These are phyloP conservation scores for Collybiopsis confluens DNA, from an alignment of 768 basidiomycete genomes.

Conservation along the genomic window DNA sequence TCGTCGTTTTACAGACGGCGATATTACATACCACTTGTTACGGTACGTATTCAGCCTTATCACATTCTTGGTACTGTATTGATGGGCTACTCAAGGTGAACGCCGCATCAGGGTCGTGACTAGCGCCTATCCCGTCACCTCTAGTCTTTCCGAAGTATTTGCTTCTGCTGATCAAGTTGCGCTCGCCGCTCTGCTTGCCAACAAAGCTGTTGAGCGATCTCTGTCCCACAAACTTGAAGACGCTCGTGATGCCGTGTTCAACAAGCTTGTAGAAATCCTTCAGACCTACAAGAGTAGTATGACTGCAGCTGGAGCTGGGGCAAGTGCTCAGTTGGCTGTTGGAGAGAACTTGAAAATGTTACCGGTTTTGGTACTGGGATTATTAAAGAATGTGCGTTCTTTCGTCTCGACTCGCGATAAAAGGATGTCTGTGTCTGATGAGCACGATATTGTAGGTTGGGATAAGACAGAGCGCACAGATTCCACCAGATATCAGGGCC, in stretches of 20 bases:
- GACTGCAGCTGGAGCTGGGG: slow-evolving; percentile 90
- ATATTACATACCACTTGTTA: slow-evolving; percentile 93
- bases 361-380: slow-evolving; percentile 82
- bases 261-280: slow-evolving; percentile 81
- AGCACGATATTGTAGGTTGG: slow-evolving; percentile 62
- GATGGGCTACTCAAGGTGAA: slow-evolving; percentile 44
- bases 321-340: slow-evolving; percentile 89
- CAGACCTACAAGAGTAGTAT: slow-evolving; percentile 92
- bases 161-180: slow-evolving; percentile 89
- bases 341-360: slow-evolving; percentile 94
- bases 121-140: slow-evolving; percentile 81
- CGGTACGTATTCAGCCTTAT: slow-evolving; percentile 38
- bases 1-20: slow-evolving; percentile 93
- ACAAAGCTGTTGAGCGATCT: slow-evolving; percentile 90
- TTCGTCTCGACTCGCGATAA: neutral
- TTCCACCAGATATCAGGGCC: slow-evolving; percentile 93
- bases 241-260: slow-evolving; percentile 76
- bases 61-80: neutral
- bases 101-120: slow-evolving; percentile 90
- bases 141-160: slow-evolving; percentile 83
- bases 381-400: slow-evolving; percentile 83
- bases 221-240: slow-evolving; percentile 87
- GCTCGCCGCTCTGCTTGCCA: slow-evolving; percentile 76
- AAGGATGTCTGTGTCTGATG: neutral
- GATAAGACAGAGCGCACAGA: slow-evolving; percentile 92